A percentile compares a stretch with the other conserved stretches of the same genome.
These are phyloP conservation scores for Suillus subalutaceus DNA, from an alignment of 768 basidiomycete species.

Conservation along the genomic window DNA sequence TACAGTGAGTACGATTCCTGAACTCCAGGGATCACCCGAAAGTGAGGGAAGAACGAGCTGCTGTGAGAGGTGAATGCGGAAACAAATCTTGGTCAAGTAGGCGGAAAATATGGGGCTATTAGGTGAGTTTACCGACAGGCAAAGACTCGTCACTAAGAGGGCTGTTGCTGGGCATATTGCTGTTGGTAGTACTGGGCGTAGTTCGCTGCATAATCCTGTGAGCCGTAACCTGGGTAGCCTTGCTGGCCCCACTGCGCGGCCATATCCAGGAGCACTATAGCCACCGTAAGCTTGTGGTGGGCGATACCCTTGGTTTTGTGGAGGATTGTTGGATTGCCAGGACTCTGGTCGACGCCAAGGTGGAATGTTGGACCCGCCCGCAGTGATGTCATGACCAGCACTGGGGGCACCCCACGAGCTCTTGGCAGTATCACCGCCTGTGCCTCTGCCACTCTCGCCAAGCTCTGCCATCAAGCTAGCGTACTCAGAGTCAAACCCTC, in stretches of 20 bases:
- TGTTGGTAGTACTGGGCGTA: conserved; percentile 89
- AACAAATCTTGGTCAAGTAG: not conserved
- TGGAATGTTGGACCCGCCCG: conserved; percentile 76
- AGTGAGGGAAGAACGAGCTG: conserved; percentile 6
- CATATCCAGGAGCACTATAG: conserved; percentile 45
- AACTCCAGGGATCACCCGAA: not conserved
- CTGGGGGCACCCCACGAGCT: conserved; percentile 67
- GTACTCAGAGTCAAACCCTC: conserved; percentile 97
- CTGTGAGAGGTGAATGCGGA: conserved; percentile 4
- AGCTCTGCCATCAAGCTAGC: conserved; percentile 97
- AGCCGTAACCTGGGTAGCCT: conserved; percentile 40
- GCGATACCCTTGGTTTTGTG: conserved; percentile 62
- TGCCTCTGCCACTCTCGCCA: conserved; percentile 75
- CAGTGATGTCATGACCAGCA: conserved; percentile 58
- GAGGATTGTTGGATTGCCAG: conserved; percentile 64
- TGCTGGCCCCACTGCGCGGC: conserved; percentile 42
- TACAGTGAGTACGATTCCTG: conserved; percentile 6
- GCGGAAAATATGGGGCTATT: conserved; percentile 5
- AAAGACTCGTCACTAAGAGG: conserved; percentile 5
- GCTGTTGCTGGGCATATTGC: conserved; percentile 81
- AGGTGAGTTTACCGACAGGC: conserved; percentile 7
- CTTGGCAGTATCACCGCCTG: conserved; percentile 55
- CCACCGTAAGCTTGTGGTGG: conserved; percentile 68
- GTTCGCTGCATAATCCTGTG: conserved; percentile 70
- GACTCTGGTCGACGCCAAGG: conserved; percentile 92